Base-by-base conservation (phyloP, 257 asterid species). In the Solanum chiquidenum region DNA sequence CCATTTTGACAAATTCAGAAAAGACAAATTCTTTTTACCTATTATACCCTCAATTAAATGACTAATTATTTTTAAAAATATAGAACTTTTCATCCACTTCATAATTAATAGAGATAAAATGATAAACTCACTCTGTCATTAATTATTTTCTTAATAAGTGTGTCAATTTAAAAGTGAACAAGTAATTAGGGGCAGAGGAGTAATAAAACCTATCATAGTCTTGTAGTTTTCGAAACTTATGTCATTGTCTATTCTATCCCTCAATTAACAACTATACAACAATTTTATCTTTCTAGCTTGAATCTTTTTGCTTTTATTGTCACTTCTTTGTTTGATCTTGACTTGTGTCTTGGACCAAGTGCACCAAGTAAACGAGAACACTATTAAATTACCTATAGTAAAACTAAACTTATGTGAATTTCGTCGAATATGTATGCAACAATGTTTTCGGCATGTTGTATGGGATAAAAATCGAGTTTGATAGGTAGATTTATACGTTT, bases 231-330 rank as follows among this genome's bases (percentile, higher is more conserved):
- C 68, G 27, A n/a, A 21, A 88, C 62, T 52, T 90, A 89, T 85
- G 86, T 87, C 85, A 55, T 40, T 89, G 90, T 86, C 89, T 27
- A 86, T 79, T 90, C n/a, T 73, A 5, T 37, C 84, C 82, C 42
- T 77, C 23, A 4, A 40, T 44, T 37, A 13, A 40, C 52, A 35
- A 74, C n/a, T 35, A 74, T 35, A 29, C 82, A 20, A 44, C 82
- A 10, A 46, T 23, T 55, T 72, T 18, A 7, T 44, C 52, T 12
- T 44, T 44, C 23, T 4, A 42, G 49, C 49, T 44, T 44, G 52
- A 44, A 44, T 44, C 18, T 44, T 44, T 44, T 37, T 7, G 12
- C 10, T 74, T 74, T 37, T 37, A 37, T 14, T 35, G 52, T 23
- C 83, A 27, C 21, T 75, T 75, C 21, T 76, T 18, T 76, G 60